A percentile compares a stretch with the other conserved stretches of the same genome.
Conservation (phyloP, 306 rosid genomes). For the Mucuna pruriens region DNA sequence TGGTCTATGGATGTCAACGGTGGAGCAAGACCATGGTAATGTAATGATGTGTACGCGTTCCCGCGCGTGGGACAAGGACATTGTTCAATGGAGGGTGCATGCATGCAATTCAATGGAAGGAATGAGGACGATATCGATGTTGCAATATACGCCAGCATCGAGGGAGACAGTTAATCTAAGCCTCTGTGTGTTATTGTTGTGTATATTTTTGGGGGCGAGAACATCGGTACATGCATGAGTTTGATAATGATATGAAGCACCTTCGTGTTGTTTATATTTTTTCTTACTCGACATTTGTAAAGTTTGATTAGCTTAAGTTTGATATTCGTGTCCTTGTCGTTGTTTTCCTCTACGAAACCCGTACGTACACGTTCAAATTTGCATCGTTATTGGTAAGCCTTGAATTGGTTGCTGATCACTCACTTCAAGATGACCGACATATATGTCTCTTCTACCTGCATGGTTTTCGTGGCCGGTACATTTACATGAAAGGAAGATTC, state of each 20-base stretch:
- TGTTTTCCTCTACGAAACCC: background rate
- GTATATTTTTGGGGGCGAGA: background rate
- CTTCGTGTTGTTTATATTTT: background rate
- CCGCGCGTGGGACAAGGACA: too few relatives aligned
- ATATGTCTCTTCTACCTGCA: background rate
- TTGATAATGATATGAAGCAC: conserved; percentile 28
- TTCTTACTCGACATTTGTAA: conserved; percentile 6
- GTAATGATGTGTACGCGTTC: too few relatives aligned
- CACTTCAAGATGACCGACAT: background rate
- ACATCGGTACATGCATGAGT: background rate
- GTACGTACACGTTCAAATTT: background rate
- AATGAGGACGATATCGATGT: too few relatives aligned
- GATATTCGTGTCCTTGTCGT: background rate
- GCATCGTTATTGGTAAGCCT: background rate
- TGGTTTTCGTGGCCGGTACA: background rate
- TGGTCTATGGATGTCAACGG: conserved; percentile 81
- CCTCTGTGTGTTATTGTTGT: background rate
- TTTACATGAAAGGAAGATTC: background rate
- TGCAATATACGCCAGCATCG: too few relatives aligned
- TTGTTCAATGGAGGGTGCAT: too few relatives aligned
- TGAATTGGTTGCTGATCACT: background rate
- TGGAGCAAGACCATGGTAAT: conserved; percentile 59
- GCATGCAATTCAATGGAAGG: too few relatives aligned
- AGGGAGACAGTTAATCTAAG: too few relatives aligned
- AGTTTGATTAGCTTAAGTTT: conserved; percentile 31